Conservation (phyloP, 768 basidiomycete species). For the Boletus rufocinnamomeus region DNA sequence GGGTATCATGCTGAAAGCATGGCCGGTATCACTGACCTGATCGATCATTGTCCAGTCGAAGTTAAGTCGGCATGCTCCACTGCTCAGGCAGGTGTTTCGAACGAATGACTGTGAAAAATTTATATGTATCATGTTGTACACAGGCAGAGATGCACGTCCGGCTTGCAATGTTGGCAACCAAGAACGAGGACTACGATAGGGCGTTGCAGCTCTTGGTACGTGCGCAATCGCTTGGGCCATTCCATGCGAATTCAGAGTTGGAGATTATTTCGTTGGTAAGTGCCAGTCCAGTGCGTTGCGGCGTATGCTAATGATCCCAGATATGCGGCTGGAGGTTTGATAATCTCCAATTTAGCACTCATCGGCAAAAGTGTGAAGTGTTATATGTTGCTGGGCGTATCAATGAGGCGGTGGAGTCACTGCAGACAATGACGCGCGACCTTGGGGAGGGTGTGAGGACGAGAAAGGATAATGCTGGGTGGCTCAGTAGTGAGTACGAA, state of each 20-base stretch:
- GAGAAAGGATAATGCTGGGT: conserved; percentile 1
- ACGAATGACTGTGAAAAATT: background rate
- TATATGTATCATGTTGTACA: background rate
- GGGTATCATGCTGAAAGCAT: conserved; percentile 12
- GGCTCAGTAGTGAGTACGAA: conserved; percentile 1
- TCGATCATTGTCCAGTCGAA: background rate
- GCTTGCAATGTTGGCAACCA: background rate
- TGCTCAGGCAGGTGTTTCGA: conserved; percentile 1
- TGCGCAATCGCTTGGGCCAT: conserved; percentile 2
- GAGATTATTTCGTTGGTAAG: background rate
- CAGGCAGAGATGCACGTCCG: conserved; percentile 6
- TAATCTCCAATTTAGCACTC: background rate
- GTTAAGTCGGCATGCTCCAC: background rate
- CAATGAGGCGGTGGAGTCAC: background rate
- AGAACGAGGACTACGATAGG: background rate
- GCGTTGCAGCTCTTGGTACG: background rate
- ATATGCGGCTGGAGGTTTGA: conserved; percentile 12
- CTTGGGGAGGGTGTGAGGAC: background rate
- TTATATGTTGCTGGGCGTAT: background rate
- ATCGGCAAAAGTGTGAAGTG: background rate
- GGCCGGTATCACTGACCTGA: conserved; percentile 1
- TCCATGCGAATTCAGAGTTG: background rate
- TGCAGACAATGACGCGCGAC: background rate
- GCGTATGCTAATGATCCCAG: background rate
- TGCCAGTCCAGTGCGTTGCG: background rate